phyloP scores from a whole-genome alignment of 2,329 filamentous ascomycete species.

The Talaromyces albobiverticillius region DNA sequence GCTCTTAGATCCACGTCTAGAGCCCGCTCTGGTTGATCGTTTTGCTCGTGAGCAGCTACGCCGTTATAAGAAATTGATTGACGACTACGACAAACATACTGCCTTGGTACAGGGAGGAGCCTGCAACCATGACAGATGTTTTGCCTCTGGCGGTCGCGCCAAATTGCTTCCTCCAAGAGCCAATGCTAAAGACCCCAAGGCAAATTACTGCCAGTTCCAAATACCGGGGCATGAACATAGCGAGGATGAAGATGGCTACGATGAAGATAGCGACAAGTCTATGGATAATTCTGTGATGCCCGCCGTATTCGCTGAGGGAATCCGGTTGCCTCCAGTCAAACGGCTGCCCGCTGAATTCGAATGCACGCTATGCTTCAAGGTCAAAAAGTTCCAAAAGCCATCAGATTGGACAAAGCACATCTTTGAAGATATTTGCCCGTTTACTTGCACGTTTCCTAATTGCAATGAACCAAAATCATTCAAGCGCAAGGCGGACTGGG shows the following conservation, averaged over 20 bases:
- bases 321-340: slow-evolving; percentile 75
- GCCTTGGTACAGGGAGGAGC: slow-evolving; percentile 54
- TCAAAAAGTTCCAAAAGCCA: slow-evolving; percentile 83
- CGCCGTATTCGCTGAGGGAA: slow-evolving; percentile 75
- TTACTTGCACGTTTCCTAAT: slow-evolving; percentile 83
- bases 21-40: slow-evolving; percentile 69
- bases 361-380: slow-evolving; percentile 80
- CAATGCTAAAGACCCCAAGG: slow-evolving; percentile 56
- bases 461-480: slow-evolving; percentile 87
- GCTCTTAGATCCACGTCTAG: slow-evolving; percentile 69
- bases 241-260: slow-evolving; percentile 45
- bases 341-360: slow-evolving; percentile 83
- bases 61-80: slow-evolving; percentile 75
- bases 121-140: slow-evolving; percentile 63
- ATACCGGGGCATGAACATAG: slow-evolving; percentile 55
- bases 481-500: slow-evolving; percentile 95
- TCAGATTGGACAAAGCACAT: slow-evolving; percentile 98
- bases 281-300: slow-evolving; percentile 66
- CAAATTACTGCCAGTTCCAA: slow-evolving; percentile 53
- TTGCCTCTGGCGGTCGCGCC: slow-evolving; percentile 64
- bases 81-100: slow-evolving; percentile 67
- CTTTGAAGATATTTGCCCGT: slow-evolving; percentile 88
- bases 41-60: slow-evolving; percentile 77
- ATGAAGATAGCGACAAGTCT: slow-evolving; percentile 61
- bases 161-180: slow-evolving; percentile 57